Percentiles rank a stretch among this genome's conserved stretches.
Conservation (phyloP, 2,329 filamentous ascomycete genomes). For the Fusarium sp. region DNA sequence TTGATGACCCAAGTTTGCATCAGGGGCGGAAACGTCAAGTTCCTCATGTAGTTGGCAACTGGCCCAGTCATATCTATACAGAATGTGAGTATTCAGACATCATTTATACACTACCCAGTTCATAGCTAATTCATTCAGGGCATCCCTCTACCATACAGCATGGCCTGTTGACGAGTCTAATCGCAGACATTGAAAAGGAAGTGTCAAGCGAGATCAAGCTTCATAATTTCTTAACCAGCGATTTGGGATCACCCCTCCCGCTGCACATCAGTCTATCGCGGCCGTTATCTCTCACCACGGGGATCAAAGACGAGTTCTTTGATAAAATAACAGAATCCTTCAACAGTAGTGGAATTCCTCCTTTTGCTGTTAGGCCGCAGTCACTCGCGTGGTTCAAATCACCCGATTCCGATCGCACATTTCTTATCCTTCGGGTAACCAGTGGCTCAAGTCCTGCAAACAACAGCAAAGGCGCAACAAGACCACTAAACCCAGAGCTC, state of each 20-base stretch:
- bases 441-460: slow-evolving; percentile 8
- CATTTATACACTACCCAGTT: not conserved
- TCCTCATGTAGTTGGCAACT: slow-evolving; percentile 89
- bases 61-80: slow-evolving; percentile 92
- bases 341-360: slow-evolving; percentile 36
- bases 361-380: slow-evolving; percentile 56
- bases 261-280: slow-evolving; percentile 93
- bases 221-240: slow-evolving; percentile 78
- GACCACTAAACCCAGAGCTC: slow-evolving; percentile 65
- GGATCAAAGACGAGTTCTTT: slow-evolving; percentile 78
- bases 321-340: slow-evolving; percentile 63
- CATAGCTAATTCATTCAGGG: slow-evolving; percentile 57
- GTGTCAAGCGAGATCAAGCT: slow-evolving; percentile 59
- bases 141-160: slow-evolving; percentile 65
- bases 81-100: slow-evolving; percentile 77
- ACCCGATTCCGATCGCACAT: slow-evolving; percentile 77
- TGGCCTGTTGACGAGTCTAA: slow-evolving; percentile 59
- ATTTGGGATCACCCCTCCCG: slow-evolving; percentile 81
- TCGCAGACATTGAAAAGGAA: slow-evolving; percentile 53
- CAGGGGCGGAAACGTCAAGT: slow-evolving; percentile 84
- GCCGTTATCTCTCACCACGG: slow-evolving; percentile 78
- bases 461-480: slow-evolving; percentile 34
- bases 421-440: slow-evolving; percentile 80
- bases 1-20: slow-evolving; percentile 87
- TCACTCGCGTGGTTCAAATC: slow-evolving; percentile 64